These are phyloP conservation scores for Asclepias syriaca DNA, from an alignment of 257 asterid species.

Conservation along the genomic window DNA sequence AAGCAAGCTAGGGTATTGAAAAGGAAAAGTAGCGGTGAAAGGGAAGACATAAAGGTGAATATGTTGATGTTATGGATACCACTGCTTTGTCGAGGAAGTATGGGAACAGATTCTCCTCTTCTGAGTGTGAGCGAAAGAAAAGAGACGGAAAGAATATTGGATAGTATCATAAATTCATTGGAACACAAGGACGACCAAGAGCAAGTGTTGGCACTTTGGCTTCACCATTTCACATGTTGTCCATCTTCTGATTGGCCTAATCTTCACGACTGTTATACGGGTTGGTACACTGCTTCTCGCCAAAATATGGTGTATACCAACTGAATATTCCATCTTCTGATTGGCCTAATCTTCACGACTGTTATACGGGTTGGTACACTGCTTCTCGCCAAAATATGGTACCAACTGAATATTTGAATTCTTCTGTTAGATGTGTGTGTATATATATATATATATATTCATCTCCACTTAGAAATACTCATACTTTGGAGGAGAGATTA, in stretches of 20 bases:
- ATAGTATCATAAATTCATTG: slow-evolving; percentile 48
- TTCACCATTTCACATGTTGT: slow-evolving; percentile 78
- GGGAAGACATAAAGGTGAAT: slow-evolving; percentile 49
- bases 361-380: slow-evolving; percentile 64
- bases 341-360: slow-evolving; percentile 82
- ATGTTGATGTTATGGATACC: slow-evolving; percentile 79
- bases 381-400: slow-evolving; percentile 49
- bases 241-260: slow-evolving; percentile 92
- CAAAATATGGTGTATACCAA: slow-evolving; percentile 23
- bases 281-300: slow-evolving; percentile 67
- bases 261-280: slow-evolving; percentile 60
- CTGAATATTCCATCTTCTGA: slow-evolving; percentile 67
- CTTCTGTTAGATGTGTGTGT: not conserved
- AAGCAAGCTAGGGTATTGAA: slow-evolving; percentile 58
- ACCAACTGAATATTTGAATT: not conserved
- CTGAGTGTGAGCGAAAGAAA: slow-evolving; percentile 54
- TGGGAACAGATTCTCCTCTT: slow-evolving; percentile 68
- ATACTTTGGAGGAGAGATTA: not conserved
- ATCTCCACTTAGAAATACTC: not conserved
- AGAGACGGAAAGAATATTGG: slow-evolving; percentile 60
- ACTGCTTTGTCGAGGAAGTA: slow-evolving; percentile 70
- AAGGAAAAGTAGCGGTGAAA: slow-evolving; percentile 20
- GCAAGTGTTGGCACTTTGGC: slow-evolving; percentile 76
- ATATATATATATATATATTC: no score
- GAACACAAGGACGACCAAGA: slow-evolving; percentile 78